Percentiles rank a stretch among this genome's conserved stretches.
Evolutionary conservation across 2,329 filamentous ascomycete genomes (phyloP).

Genomic region (Diplodia corticola): DNA sequence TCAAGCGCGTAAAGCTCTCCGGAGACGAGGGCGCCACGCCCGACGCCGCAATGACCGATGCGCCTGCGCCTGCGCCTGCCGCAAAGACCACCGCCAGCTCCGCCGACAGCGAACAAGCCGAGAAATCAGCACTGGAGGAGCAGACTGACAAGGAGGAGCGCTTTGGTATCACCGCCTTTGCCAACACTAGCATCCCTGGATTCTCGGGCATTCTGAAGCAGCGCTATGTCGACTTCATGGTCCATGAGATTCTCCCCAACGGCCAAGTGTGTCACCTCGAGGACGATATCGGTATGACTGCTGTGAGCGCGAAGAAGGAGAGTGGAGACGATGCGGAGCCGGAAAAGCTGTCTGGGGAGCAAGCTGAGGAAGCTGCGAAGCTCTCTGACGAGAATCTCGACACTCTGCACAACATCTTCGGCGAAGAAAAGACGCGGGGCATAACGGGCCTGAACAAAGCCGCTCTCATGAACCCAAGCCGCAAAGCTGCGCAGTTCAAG

Average conservation of each 20-base stretch:
- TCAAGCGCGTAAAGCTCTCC: slow-evolving; percentile 18
- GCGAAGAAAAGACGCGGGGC: slow-evolving; percentile 48
- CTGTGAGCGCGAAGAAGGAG: slow-evolving; percentile 17
- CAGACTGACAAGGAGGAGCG: slow-evolving; percentile 40
- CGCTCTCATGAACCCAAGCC: slow-evolving; percentile 54
- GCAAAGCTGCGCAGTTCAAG: slow-evolving; percentile 58
- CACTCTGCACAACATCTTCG: slow-evolving; percentile 51
- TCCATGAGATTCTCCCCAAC: slow-evolving; percentile 80
- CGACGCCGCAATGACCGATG: background rate
- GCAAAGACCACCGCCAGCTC: background rate
- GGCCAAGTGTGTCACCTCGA: slow-evolving; percentile 74
- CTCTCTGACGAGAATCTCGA: slow-evolving; percentile 42
- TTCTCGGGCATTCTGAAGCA: slow-evolving; percentile 67
- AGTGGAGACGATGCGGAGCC: slow-evolving; percentile 26
- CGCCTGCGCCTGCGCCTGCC: slow-evolving; percentile 3
- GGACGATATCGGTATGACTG: slow-evolving; percentile 39
- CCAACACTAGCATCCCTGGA: slow-evolving; percentile 57
- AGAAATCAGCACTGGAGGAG: background rate
- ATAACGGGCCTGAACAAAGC: slow-evolving; percentile 58
- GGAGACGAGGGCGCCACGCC: background rate
- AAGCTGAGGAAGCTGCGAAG: slow-evolving; percentile 26
- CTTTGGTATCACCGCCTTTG: slow-evolving; percentile 64
- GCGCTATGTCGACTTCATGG: slow-evolving; percentile 87
- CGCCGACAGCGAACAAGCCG: background rate
- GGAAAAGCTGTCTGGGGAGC: slow-evolving; percentile 9